Conservation (phyloP, 352 stramenopile species). For the Globisporangium polare region DNA sequence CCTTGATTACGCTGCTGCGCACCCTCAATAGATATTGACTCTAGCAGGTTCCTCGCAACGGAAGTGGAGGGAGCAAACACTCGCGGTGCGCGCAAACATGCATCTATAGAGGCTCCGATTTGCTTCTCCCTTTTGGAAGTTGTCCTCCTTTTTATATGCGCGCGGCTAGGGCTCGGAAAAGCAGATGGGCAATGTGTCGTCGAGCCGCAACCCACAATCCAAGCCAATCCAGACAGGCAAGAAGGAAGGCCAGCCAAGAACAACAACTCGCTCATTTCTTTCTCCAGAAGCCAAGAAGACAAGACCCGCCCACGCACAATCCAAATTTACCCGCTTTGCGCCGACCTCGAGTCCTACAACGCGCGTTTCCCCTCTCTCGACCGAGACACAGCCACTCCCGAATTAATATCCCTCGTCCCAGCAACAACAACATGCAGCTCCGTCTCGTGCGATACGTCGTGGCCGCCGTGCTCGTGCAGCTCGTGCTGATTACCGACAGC, state of each 20-base stretch:
- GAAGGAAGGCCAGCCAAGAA: neutral
- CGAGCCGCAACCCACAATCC: constrained; percentile 3
- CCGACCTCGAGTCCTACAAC: no score
- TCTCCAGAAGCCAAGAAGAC: neutral
- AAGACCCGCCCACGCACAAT: constrained; percentile 8
- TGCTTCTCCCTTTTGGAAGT: no score
- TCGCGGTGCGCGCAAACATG: neutral
- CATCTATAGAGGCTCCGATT: neutral
- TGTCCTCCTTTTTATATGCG: constrained; percentile 4
- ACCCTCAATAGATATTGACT: neutral
- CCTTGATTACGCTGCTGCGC: constrained; percentile 1
- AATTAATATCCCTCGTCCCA: constrained; percentile 17
- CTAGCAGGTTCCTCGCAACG: neutral
- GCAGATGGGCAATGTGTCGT: constrained; percentile 8
- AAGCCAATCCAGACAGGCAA: neutral
- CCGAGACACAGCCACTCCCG: no score
- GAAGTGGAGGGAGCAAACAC: neutral
- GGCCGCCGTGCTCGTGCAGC: constrained; percentile 13
- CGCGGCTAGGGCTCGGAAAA: neutral
- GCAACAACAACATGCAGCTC: constrained; percentile 15
- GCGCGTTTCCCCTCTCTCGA: no score
- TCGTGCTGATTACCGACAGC: constrained; percentile 5
- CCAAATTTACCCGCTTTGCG: constrained; percentile 15
- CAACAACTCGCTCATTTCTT: neutral
- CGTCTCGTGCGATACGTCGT: constrained; percentile 22